phyloP scores from a whole-genome alignment of 1,284 basidiomycete species.

The Ceratobasidium sp. region DNA sequence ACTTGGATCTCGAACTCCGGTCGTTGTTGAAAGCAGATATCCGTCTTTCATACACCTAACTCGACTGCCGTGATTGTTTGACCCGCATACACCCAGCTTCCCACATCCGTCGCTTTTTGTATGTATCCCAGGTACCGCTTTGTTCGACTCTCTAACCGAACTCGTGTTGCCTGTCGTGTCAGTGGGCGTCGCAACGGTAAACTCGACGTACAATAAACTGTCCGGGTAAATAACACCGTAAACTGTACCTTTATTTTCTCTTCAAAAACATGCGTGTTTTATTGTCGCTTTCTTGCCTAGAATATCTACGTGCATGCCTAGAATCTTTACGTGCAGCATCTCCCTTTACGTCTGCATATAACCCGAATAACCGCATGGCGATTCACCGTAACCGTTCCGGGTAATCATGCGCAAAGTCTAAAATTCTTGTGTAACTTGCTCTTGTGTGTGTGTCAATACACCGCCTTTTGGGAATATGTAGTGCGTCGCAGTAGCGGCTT shows the following conservation, averaged over 20 bases:
- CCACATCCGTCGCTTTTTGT: no score
- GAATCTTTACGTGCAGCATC: no score
- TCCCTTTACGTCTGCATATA: background rate
- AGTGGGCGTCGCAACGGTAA: background rate
- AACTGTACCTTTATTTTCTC: no score
- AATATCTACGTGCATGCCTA: no score
- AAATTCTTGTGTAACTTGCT: background rate
- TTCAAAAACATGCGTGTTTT: background rate
- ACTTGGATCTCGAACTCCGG: no score
- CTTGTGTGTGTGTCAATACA: background rate
- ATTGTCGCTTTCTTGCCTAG: background rate
- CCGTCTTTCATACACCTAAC: no score
- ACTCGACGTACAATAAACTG: background rate
- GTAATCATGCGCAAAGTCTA: slow-evolving; percentile 17
- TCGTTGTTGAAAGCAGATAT: no score
- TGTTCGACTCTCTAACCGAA: background rate
- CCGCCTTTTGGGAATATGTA: background rate
- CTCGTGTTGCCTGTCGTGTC: background rate
- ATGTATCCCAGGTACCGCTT: background rate
- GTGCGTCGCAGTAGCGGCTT: no score
- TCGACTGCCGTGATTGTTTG: no score
- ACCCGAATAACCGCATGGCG: slow-evolving; percentile 12
- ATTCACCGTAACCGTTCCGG: background rate
- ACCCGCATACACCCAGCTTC: background rate
- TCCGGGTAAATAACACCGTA: background rate